These are phyloP conservation scores for Ampelomyces quisqualis DNA, from an alignment of 2,329 filamentous ascomycete species.

Conservation along the genomic window DNA sequence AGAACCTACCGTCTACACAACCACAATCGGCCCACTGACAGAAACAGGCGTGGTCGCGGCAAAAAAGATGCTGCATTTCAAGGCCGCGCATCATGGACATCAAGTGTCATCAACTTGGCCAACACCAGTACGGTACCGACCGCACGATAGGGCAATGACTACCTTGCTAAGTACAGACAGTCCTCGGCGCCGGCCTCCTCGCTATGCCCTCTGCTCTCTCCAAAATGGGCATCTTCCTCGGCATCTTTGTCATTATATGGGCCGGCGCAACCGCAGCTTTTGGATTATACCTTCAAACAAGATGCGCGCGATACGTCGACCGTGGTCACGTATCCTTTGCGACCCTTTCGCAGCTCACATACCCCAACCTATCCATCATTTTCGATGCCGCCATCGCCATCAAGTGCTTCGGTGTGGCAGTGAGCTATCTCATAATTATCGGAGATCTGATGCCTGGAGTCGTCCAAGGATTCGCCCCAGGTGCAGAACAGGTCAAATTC, in stretches of 20 bases:
- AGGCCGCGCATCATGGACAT: constrained; percentile 83
- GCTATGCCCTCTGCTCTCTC: constrained; percentile 95
- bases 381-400: constrained; percentile 96
- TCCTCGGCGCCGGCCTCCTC: constrained; percentile 89
- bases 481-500: constrained; percentile 66
- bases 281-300: constrained; percentile 89
- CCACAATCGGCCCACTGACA: constrained; percentile 29
- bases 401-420: constrained; percentile 96
- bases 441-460: constrained; percentile 98
- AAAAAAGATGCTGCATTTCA: constrained; percentile 68
- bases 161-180: constrained; percentile 50
- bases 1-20: not conserved
- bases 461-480: constrained; percentile 72
- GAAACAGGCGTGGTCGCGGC: constrained; percentile 56
- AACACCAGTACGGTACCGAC: constrained; percentile 76
- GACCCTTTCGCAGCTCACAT: constrained; percentile 93
- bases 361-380: constrained; percentile 90
- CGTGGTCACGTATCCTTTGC: constrained; percentile 89
- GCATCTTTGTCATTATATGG: constrained; percentile 83
- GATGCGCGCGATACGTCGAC: constrained; percentile 91
- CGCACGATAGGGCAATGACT: not conserved
- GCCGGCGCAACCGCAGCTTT: constrained; percentile 86
- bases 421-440: constrained; percentile 98
- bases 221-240: constrained; percentile 89
- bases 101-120: constrained; percentile 90